These are phyloP conservation scores for Colletotrichum sp. DNA, from an alignment of 2,329 filamentous ascomycete genomes.

Conservation along the genomic window DNA sequence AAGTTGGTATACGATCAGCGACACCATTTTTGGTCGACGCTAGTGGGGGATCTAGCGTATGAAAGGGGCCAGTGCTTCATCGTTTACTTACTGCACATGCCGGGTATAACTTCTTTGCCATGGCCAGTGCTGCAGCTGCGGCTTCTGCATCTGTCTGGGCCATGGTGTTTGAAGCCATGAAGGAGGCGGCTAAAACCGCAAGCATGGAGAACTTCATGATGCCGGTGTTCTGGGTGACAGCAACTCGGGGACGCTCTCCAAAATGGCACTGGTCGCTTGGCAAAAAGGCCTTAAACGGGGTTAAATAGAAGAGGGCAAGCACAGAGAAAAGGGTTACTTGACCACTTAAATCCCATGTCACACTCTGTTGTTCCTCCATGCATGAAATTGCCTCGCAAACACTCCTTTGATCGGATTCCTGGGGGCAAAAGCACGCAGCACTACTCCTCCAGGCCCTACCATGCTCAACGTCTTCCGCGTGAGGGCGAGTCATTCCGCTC, in stretches of 20 bases:
- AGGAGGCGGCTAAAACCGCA: neutral
- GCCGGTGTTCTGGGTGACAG: neutral
- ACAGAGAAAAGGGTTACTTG: neutral
- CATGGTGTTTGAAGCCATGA: neutral
- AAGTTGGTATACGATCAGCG: neutral
- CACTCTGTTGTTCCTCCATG: neutral
- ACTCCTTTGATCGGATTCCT: neutral
- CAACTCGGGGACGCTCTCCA: neutral
- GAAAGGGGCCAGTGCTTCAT: neutral
- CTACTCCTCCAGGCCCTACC: neutral
- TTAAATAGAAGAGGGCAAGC: neutral
- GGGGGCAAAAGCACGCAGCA: neutral
- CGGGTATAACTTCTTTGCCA: slow-evolving; percentile 16
- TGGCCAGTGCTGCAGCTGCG: neutral
- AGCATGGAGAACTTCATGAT: neutral
- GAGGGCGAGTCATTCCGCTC: neutral
- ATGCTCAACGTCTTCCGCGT: neutral
- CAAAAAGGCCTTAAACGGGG: neutral
- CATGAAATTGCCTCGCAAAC: neutral
- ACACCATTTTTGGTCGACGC: neutral
- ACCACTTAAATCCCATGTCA: neutral
- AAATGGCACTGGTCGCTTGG: neutral
- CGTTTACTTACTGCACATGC: slow-evolving; percentile 20
- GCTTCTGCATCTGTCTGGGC: neutral
- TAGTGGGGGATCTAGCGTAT: neutral